Percentiles rank a stretch among this genome's conserved stretches.
phyloP scores from a whole-genome alignment of 805 yeast genomes.

The Candida yuanshanica region DNA sequence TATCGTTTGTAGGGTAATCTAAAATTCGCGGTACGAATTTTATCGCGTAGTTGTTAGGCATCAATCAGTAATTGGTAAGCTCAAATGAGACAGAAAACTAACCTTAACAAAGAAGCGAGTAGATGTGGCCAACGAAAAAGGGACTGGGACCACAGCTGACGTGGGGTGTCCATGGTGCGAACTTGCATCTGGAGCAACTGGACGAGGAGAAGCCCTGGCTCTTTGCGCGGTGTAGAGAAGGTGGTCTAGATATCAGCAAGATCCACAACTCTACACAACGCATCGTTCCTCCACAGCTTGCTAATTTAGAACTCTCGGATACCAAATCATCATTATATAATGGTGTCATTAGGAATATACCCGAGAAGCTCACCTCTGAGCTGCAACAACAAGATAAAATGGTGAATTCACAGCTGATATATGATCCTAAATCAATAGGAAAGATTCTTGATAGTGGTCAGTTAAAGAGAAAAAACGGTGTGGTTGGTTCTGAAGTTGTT shows the following conservation, averaged over 20 bases:
- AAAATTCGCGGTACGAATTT: background rate
- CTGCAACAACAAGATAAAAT: conserved; percentile 2
- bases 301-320: conserved; percentile 1
- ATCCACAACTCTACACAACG: conserved; percentile 9
- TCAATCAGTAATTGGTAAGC: too few species aligned
- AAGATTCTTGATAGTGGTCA: conserved; percentile 7
- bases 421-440: conserved; percentile 31
- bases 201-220: conserved; percentile 19
- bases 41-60: too few species aligned
- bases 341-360: background rate
- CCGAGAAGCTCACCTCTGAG: background rate
- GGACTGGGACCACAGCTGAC: conserved; percentile 38
- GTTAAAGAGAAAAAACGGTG: conserved; percentile 1
- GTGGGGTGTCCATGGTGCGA: conserved; percentile 36
- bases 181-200: conserved; percentile 13
- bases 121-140: conserved; percentile 36
- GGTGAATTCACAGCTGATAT: conserved; percentile 22
- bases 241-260: conserved; percentile 15
- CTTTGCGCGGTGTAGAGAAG: conserved; percentile 23
- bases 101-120: background rate
- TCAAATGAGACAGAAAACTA: too few species aligned
- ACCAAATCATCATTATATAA: background rate
- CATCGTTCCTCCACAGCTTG: conserved; percentile 7
- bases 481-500: background rate
- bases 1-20: background rate